Conservation (phyloP, 2,329 filamentous ascomycete genomes). For the Triangularia verruculosa region DNA sequence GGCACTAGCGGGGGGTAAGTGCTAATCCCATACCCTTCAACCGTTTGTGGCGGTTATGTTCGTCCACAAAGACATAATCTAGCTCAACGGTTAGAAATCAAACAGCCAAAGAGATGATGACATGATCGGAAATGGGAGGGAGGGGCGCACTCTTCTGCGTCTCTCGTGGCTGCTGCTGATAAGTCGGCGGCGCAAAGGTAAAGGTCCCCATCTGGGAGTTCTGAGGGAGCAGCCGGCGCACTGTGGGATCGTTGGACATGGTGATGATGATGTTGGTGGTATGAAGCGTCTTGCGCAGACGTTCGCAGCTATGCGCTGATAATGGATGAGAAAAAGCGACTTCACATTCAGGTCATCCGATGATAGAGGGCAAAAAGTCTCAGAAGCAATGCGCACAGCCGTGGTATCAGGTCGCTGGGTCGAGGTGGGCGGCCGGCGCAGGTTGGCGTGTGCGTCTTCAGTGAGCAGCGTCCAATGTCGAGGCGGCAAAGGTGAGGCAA, state of each 20-base stretch:
- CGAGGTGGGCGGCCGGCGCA: background rate
- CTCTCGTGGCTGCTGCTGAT: conserved; percentile 61
- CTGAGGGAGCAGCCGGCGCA: conserved; percentile 63
- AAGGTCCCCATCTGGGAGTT: conserved; percentile 71
- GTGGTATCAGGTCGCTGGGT: conserved; percentile 4
- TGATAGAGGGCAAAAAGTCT: background rate
- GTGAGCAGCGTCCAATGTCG: background rate
- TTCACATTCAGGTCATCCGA: conserved; percentile 21
- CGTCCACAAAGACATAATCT: conserved; percentile 99
- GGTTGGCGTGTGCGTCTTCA: background rate
- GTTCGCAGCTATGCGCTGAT: conserved; percentile 20
- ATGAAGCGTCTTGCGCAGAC: conserved; percentile 19
- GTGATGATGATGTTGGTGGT: conserved; percentile 31
- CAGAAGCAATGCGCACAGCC: background rate
- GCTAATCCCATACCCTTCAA: conserved; percentile 68
- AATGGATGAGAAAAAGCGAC: conserved; percentile 5
- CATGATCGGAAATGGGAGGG: background rate
- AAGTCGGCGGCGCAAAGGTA: conserved; percentile 65
- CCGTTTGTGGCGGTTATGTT: conserved; percentile 96
- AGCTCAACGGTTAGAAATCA: conserved; percentile 33
- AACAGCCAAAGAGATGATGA: background rate
- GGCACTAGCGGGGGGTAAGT: conserved; percentile 3
- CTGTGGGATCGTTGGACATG: conserved; percentile 63
- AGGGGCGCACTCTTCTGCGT: conserved; percentile 74
- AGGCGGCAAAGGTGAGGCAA: background rate